phyloP scores from a whole-genome alignment of 257 asterid species.

The Solanum lycopersicoides region DNA sequence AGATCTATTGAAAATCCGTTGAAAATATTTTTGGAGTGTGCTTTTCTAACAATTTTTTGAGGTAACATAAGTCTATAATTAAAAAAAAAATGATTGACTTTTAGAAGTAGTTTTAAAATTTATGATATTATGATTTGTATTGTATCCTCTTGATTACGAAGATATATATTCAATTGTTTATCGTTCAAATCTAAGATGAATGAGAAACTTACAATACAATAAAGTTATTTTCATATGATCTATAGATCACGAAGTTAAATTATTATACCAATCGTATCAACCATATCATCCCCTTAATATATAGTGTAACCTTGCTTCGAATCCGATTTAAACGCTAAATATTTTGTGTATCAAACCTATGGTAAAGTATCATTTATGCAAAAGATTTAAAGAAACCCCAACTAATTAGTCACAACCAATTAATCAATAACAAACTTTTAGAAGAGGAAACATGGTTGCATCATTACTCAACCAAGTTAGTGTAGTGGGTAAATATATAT shows the following conservation, averaged over 20 bases:
- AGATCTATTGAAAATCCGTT: neutral
- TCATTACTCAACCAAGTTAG: neutral
- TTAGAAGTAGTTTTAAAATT: neutral
- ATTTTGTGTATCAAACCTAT: neutral
- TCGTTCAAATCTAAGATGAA: neutral
- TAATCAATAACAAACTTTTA: neutral
- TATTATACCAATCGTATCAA: neutral
- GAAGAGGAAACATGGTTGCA: neutral
- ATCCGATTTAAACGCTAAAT: accelerated
- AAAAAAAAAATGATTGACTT: neutral
- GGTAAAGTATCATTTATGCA: neutral
- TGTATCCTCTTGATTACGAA: neutral
- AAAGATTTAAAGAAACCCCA: neutral
- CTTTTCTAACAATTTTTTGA: neutral
- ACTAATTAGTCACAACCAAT: neutral
- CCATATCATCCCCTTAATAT: accelerated
- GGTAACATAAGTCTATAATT: neutral
- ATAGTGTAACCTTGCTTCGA: accelerated
- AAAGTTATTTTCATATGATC: neutral
- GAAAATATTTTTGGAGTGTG: neutral
- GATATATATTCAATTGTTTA: neutral
- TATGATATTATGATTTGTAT: neutral
- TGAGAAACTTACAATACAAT: neutral
- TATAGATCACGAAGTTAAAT: neutral
- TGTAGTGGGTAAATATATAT: neutral